Percentiles rank a stretch among this genome's conserved stretches.
phyloP scores from a whole-genome alignment of 2,329 filamentous ascomycete genomes.

The Orbilia blumenaviensis region DNA sequence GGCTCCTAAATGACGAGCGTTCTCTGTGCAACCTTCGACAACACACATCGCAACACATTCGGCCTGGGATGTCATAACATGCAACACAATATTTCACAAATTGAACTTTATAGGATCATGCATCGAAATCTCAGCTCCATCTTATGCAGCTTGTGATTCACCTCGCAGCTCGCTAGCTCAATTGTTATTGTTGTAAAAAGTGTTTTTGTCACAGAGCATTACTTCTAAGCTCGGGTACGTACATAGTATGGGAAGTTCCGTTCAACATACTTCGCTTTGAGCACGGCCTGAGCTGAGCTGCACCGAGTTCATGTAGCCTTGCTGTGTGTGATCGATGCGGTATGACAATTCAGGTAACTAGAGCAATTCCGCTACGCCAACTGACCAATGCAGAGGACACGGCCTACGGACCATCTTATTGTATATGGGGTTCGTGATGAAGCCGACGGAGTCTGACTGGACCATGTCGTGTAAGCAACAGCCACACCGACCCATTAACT shows the following conservation, averaged over 20 bases:
- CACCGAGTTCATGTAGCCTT: too few relatives aligned
- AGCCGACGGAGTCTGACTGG: not conserved
- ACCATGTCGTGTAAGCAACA: conserved; percentile 12
- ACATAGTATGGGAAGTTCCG: too few relatives aligned
- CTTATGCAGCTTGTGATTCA: too few relatives aligned
- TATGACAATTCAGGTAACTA: not conserved
- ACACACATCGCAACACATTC: conserved; percentile 37
- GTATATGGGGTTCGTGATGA: not conserved
- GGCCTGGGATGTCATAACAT: conserved; percentile 8
- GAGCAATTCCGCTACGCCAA: not conserved
- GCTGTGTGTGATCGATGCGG: not conserved
- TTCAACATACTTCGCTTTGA: too few relatives aligned
- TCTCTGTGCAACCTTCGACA: conserved; percentile 51
- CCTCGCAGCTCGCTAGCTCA: too few relatives aligned
- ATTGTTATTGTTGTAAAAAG: too few relatives aligned
- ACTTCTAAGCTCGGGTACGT: too few relatives aligned
- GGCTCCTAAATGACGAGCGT: conserved; percentile 19
- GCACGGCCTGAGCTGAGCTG: too few relatives aligned
- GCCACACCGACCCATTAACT: conserved; percentile 1
- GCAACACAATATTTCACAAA: not conserved
- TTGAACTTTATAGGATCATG: not conserved
- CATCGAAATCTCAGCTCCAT: too few relatives aligned
- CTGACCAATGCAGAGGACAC: not conserved
- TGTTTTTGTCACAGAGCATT: too few relatives aligned
- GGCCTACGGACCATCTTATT: not conserved